Percentiles rank a stretch among this genome's conserved stretches.
Conservation (phyloP, 306 rosid genomes). For the Pterocarpus macrocarpus region DNA sequence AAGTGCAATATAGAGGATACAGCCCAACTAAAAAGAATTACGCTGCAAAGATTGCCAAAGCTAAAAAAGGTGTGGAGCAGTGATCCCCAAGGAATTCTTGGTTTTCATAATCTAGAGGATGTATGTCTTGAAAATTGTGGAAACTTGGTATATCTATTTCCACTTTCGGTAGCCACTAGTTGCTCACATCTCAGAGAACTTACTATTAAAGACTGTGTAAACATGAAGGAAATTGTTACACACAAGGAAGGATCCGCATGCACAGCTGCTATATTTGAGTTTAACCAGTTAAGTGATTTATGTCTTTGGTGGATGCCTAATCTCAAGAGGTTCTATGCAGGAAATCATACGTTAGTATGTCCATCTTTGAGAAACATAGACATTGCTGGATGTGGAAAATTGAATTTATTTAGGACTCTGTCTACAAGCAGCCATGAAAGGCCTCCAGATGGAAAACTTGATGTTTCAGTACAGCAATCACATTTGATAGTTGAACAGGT, state of each 20-base stretch:
- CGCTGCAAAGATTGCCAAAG: not conserved
- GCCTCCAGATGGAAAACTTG: not conserved
- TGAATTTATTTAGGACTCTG: not conserved
- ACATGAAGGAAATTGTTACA: conserved; percentile 26
- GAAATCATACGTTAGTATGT: conserved; percentile 30
- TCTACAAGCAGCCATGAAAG: not conserved
- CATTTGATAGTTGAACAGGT: conserved; percentile 17
- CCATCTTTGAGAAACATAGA: not conserved
- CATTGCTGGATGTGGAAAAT: not conserved
- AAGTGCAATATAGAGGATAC: too few relatives aligned
- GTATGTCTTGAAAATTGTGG: not conserved
- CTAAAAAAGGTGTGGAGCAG: not conserved
- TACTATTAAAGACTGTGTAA: not conserved
- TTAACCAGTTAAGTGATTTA: not conserved
- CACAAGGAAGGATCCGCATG: not conserved
- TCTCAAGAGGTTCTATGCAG: not conserved
- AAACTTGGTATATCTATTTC: not conserved
- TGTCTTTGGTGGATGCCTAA: not conserved
- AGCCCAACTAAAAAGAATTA: conserved; percentile 16
- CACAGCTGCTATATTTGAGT: not conserved
- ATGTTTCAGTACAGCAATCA: not conserved
- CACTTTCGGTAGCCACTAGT: not conserved
- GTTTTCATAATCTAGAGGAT: conserved; percentile 19
- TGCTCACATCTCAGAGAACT: not conserved
- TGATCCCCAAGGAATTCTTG: not conserved